phyloP scores from a whole-genome alignment of 352 stramenopile genomes.

The Globisporangium nagaii region DNA sequence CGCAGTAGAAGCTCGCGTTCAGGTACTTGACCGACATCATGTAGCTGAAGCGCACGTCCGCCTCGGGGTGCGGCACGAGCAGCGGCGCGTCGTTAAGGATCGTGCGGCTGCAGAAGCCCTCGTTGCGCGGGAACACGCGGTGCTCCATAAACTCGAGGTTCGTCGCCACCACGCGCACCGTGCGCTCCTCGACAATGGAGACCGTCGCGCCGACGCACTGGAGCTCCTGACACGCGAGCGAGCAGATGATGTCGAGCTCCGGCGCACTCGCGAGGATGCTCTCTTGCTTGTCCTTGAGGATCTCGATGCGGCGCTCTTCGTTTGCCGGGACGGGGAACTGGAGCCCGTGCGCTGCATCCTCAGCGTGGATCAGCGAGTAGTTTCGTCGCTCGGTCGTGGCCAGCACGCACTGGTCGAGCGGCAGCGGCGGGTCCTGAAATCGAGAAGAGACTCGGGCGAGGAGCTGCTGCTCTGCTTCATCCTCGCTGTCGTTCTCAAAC shows the following conservation, averaged over 20 bases:
- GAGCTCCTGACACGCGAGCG: conserved; percentile 8
- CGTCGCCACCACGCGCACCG: conserved; percentile 10
- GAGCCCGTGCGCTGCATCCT: neutral
- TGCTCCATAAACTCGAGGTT: conserved; percentile 7
- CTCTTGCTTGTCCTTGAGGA: neutral
- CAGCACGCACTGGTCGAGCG: conserved; percentile 8
- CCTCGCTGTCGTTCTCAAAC: neutral
- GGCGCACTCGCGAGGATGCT: neutral
- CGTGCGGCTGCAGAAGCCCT: conserved; percentile 14
- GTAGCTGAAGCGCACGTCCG: conserved; percentile 9
- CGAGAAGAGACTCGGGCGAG: neutral
- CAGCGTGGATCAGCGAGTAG: conserved; percentile 12
- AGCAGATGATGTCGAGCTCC: conserved; percentile 16
- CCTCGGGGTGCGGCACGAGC: conserved; percentile 13
- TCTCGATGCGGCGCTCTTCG: conserved; percentile 6
- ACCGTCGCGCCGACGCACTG: conserved; percentile 8
- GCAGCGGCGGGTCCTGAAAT: neutral
- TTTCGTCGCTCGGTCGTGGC: conserved; percentile 3
- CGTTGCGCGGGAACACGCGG: conserved; percentile 7
- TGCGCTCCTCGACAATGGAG: conserved; percentile 5
- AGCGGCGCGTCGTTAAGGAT: conserved; percentile 14
- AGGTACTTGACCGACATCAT: neutral
- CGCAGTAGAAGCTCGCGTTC: conserved; percentile 12
- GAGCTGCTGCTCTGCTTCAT: conserved; percentile 6
- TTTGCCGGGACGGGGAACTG: neutral